Evolutionary conservation across 805 yeast genomes (phyloP).

Genomic region (Nakazawaea peltata): DNA sequence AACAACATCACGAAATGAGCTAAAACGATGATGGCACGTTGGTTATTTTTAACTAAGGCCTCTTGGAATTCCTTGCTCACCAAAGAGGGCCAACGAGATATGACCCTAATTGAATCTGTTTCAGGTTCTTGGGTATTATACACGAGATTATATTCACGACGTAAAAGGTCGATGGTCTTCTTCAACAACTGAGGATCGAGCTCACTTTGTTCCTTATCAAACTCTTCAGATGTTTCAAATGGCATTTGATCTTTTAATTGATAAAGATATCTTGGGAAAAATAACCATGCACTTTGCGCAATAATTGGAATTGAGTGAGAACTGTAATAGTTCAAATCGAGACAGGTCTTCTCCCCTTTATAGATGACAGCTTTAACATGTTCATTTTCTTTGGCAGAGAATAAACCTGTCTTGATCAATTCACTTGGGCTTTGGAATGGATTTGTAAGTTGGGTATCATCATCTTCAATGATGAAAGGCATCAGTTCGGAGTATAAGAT

Average conservation of each 20-base stretch:
- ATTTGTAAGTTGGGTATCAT: too few species aligned
- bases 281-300: not conserved
- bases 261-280: slow-evolving; percentile 2
- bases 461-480: not conserved
- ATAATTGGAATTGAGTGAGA: not conserved
- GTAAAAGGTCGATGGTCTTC: not conserved
- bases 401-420: too few species aligned
- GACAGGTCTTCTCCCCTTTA: too few species aligned
- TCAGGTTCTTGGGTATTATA: not conserved
- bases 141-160: slow-evolving; percentile 1
- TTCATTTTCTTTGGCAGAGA: too few species aligned
- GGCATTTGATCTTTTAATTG: not conserved
- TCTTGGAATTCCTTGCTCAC: not conserved
- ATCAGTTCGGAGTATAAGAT: not conserved
- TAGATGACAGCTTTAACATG: too few species aligned
- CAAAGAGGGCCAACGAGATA: slow-evolving; percentile 3
- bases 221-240: not conserved
- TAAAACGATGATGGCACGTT: not conserved
- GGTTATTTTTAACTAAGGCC: not conserved
- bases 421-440: not conserved
- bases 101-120: not conserved
- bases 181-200: too few species aligned
- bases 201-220: too few species aligned
- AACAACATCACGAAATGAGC: slow-evolving; percentile 6
- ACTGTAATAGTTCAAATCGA: slow-evolving; percentile 1